phyloP scores from a whole-genome alignment of 345 rosid genomes.

The Xanthoceras sorbifolium region DNA sequence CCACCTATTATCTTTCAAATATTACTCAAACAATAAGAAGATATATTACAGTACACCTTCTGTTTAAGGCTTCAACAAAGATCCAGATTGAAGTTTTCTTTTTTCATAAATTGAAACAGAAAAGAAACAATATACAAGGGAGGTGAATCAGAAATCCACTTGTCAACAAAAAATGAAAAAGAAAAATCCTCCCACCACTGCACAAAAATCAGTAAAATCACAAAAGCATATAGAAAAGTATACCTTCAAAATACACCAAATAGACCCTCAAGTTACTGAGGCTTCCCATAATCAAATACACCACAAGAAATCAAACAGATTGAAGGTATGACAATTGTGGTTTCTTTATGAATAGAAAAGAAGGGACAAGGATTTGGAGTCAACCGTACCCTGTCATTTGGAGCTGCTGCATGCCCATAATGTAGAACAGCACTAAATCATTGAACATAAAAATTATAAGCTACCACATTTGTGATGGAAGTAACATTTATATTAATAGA shows the following conservation, averaged over 20 bases:
- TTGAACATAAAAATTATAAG: slow-evolving; percentile 22
- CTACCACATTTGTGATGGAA: neutral
- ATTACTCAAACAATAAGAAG: neutral
- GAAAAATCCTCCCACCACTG: too few relatives aligned
- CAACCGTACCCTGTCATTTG: slow-evolving; percentile 78
- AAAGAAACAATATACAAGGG: neutral
- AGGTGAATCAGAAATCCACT: too few relatives aligned
- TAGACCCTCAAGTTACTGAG: neutral
- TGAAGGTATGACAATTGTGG: neutral
- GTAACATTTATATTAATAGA: slow-evolving; percentile 11
- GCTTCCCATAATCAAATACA: neutral
- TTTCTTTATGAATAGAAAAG: neutral
- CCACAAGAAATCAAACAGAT: neutral
- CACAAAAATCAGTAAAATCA: too few relatives aligned
- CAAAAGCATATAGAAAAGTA: too few relatives aligned
- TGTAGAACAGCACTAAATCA: slow-evolving; percentile 84
- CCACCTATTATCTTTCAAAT: neutral
- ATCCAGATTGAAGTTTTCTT: neutral
- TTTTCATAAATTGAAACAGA: neutral
- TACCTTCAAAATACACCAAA: too few relatives aligned
- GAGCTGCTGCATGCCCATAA: slow-evolving; percentile 99
- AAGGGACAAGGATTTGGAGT: slow-evolving; percentile 4
- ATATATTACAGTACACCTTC: neutral
- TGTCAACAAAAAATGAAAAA: too few relatives aligned
- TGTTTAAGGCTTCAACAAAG: neutral